Evolutionary conservation across 2,329 filamentous ascomycete genomes (phyloP), one percentile per base, ranked within the genome.

Genomic region (Alternaria hordeiaustralica): DNA sequence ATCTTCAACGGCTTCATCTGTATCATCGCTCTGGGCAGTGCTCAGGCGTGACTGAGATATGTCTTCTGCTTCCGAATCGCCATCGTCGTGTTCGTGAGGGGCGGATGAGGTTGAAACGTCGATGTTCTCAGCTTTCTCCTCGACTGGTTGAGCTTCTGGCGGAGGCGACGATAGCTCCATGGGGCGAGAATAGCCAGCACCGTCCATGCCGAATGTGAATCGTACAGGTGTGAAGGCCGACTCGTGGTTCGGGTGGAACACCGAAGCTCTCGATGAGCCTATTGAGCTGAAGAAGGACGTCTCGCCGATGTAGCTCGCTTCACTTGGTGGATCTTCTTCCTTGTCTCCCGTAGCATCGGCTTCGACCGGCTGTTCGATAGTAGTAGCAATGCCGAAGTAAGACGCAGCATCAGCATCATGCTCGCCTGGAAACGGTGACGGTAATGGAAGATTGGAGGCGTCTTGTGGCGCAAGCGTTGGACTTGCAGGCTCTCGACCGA

Each of bases 381-480:
- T 33, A 5, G 68, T 25, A 11, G 65, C 55, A 21, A 69, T 62
- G 51, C 78, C 77, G 43, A 79, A 70, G 49, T 75, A 80, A 2
- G 77, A 78, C 2, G 64, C 56, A 4, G 55, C 49, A 43, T 59
- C 67, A 3, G 45, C 53, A 25, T 75, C 73, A 9, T 61, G 71
- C 20, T 75, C 76, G 0, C 72, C 76, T 6, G 79, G 79, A 49
- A 80, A 80, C 0, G 79, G 79, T 3, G 79, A 80, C 21, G 78
- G 78, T 15, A 80, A 63, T n/a, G 79, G 78, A 3, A 80, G 69
- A 1, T 76, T 78, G 20, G 76, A 70, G 7, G 78, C 79, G 30
- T 78, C 76, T 11, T 78, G 63, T 0, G 79, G 78, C 23, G 72
- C 69, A 9, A 80, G 60, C 6, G 71, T 75, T 46, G 78, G 78